These are phyloP conservation scores for Exutisphaerella laricina DNA, from an alignment of 2,329 filamentous ascomycete species.

Conservation along the genomic window DNA sequence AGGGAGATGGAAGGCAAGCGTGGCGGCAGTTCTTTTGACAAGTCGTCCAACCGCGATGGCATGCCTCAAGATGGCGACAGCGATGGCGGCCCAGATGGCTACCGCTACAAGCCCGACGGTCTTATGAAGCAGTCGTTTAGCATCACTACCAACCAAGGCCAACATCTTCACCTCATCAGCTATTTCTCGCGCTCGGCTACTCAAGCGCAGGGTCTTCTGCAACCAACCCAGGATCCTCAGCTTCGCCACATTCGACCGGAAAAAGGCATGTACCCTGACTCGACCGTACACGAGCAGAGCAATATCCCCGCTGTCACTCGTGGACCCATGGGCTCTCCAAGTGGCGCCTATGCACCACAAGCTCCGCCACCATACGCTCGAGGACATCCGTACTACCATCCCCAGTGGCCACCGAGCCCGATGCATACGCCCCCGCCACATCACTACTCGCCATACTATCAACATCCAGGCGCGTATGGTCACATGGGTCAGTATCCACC, in stretches of 20 bases:
- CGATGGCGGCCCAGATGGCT: conserved; percentile 76
- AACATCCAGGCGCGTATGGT: conserved; percentile 26
- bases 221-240: conserved; percentile 73
- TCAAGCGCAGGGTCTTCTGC: conserved; percentile 64
- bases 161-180: conserved; percentile 95
- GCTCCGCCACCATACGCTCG: conserved; percentile 39
- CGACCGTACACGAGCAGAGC: conserved; percentile 79
- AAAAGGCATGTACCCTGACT: conserved; percentile 97
- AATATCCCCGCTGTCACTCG: conserved; percentile 76
- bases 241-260: conserved; percentile 77
- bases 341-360: conserved; percentile 49
- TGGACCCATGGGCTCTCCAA: conserved; percentile 58
- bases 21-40: conserved; percentile 63
- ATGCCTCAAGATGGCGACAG: conserved; percentile 74
- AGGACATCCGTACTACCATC: conserved; percentile 31
- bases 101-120: conserved; percentile 91
- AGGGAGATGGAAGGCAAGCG: conserved; percentile 98
- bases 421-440: conserved; percentile 38
- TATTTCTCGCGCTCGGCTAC: conserved; percentile 84
- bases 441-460: conserved; percentile 31
- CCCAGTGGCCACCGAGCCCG: conserved; percentile 39
- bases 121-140: conserved; percentile 99
- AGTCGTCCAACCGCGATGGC: conserved; percentile 62
- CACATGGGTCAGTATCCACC: conserved; percentile 33
- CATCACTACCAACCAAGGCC: conserved; percentile 84